Percentiles rank a stretch among this genome's conserved stretches.
phyloP scores from a whole-genome alignment of 768 basidiomycete genomes.

The Exidia glandulosa region DNA sequence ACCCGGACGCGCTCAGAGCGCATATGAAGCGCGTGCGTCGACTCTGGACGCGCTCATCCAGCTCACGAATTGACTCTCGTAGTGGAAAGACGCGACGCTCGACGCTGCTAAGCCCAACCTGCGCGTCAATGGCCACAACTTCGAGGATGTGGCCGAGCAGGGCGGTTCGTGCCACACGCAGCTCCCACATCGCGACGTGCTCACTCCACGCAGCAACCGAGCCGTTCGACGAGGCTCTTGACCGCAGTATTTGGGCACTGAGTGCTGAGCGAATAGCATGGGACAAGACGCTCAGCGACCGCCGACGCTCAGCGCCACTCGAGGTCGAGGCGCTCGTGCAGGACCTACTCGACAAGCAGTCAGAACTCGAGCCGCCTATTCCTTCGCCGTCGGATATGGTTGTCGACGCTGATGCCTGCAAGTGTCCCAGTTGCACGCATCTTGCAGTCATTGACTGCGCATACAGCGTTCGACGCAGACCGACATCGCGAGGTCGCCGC shows the following conservation, averaged over 20 bases:
- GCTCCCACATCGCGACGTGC: not conserved
- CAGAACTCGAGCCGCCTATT: not conserved
- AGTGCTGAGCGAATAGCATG: conserved; percentile 64
- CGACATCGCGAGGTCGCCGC: not conserved
- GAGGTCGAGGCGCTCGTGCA: conserved; percentile 35
- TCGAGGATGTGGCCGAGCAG: conserved; percentile 48
- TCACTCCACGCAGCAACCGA: conserved; percentile 44
- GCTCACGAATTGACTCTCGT: not conserved
- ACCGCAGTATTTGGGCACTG: conserved; percentile 71
- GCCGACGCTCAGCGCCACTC: conserved; percentile 49
- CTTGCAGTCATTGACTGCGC: not conserved
- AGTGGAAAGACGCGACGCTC: conserved; percentile 59
- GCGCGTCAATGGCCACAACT: conserved; percentile 68
- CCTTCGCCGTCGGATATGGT: not conserved
- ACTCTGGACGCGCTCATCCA: not conserved
- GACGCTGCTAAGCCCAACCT: conserved; percentile 57
- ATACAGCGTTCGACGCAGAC: not conserved
- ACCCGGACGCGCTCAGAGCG: conserved; percentile 31
- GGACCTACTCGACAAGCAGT: conserved; percentile 21
- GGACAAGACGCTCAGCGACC: conserved; percentile 60
- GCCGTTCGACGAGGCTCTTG: conserved; percentile 78
- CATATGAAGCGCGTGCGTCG: conserved; percentile 39
- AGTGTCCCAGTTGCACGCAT: not conserved
- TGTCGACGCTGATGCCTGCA: not conserved
- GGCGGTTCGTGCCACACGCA: conserved; percentile 1